These are phyloP conservation scores for Alternaria gaisen DNA, from an alignment of 2,329 filamentous ascomycete species.

Conservation along the genomic window DNA sequence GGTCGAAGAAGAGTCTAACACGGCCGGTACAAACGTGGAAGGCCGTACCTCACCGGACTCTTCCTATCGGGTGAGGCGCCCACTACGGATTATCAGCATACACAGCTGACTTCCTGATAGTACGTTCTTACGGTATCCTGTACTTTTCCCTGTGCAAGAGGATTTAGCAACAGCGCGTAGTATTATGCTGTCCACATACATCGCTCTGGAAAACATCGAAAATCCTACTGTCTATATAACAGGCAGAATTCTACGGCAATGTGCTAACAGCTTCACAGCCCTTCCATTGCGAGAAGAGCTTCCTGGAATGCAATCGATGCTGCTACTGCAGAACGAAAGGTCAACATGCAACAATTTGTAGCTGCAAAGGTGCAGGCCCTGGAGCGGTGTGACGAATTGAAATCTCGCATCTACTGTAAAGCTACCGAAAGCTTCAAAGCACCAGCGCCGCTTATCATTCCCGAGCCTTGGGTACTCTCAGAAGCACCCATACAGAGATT, in stretches of 20 bases:
- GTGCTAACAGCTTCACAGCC: neutral
- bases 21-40: too few relatives aligned
- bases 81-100: neutral
- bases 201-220: neutral
- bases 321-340: neutral
- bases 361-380: neutral
- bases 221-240: neutral
- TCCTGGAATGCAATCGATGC: slow-evolving; percentile 5
- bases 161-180: neutral
- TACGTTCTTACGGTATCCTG: neutral
- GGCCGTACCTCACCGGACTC: neutral
- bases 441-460: neutral
- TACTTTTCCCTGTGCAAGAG: neutral
- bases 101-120: neutral
- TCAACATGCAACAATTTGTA: neutral
- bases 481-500: neutral
- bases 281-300: neutral
- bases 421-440: neutral
- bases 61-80: neutral
- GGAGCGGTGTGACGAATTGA: neutral
- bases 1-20: neutral
- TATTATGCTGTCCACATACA: neutral
- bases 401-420: neutral
- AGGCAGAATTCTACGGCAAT: neutral
- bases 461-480: neutral